Evolutionary conservation across 2,329 filamentous ascomycete species (phyloP), one percentile per base, ranked within the genome.

Genomic region (Fusarium brachygibbosum): DNA sequence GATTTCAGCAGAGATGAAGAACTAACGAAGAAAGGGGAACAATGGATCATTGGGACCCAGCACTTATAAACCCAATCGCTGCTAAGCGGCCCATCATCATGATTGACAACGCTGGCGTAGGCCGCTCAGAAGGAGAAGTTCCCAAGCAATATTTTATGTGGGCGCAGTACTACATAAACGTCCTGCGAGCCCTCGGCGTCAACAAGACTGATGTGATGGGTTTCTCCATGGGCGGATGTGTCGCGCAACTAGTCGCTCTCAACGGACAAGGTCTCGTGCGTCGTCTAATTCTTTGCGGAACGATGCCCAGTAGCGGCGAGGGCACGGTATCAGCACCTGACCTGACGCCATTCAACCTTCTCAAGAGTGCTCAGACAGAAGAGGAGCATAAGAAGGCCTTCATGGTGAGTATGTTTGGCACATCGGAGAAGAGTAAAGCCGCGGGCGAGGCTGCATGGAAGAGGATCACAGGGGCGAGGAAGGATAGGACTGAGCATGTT

Each of bases 181-280:
- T 80, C 17, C 76, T 81, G 28, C 59, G 63, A 31, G 78, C 75
- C 4, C 79, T 82, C 63, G 80, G 80, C 8, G 66, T 84, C n/a
- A 32, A 57, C 0, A 70, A 80, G 50, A 76, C 81, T 46, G 83
- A 86, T 59, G 66, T 86, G 10, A 58, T 86, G 40, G 84, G 85
- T 2, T 86, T 83, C 72, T 85, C 82, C 12, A 83, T 86, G 79
- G 84, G 84, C 16, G 84, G 84, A 1, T 79, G 77, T 32, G 79
- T 79, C 6, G 83, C 81, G 9, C 84, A 86, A 65, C 72, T 83
- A 48, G 74, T 85, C 6, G 82, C 82, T 3, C 76, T 85, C 19
- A 75, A 79, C 28, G 76, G 74, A 2, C 78, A 80, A 0, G 71
- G 70, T 2, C 66, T 82, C 3, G 77, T 83, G 0, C 78, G 81